Evolutionary conservation across 495 filamentous ascomycete species (phyloP).

Genomic region (Aspergillus olivimuriae): DNA sequence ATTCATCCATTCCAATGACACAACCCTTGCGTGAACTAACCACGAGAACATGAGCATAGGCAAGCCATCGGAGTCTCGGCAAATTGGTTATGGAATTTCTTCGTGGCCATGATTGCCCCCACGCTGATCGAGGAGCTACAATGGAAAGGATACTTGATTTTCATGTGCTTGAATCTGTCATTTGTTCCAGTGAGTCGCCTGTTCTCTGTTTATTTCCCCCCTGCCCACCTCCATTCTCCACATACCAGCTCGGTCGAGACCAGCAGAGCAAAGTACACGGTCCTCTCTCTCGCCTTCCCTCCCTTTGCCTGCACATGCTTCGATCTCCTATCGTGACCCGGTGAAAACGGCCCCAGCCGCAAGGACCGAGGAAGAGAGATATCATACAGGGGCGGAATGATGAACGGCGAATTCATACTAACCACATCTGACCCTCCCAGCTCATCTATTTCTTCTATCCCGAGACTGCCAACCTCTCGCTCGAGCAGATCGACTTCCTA

Average conservation of each 20-base stretch:
- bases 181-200: conserved; percentile 30
- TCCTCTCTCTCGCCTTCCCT: not conserved
- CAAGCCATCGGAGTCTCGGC: conserved; percentile 28
- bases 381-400: not conserved
- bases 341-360: too few relatives aligned
- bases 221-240: not conserved
- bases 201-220: not conserved
- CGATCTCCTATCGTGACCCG: too few relatives aligned
- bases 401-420: not conserved
- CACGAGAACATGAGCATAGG: conserved; percentile 7
- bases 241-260: too few relatives aligned
- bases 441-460: conserved; percentile 40
- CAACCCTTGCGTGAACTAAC: not conserved
- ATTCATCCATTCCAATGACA: not conserved
- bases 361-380: too few relatives aligned
- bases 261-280: too few relatives aligned
- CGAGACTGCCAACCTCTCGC: conserved; percentile 39
- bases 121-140: conserved; percentile 42
- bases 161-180: conserved; percentile 47
- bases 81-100: conserved; percentile 47
- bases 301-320: too few relatives aligned
- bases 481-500: conserved; percentile 31
- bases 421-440: conserved; percentile 1
- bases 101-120: conserved; percentile 54
- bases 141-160: conserved; percentile 57